Evolutionary conservation across 768 basidiomycete genomes (phyloP), one percentile per base, ranked within the genome.

Genomic region (Mycena kentingensis): DNA sequence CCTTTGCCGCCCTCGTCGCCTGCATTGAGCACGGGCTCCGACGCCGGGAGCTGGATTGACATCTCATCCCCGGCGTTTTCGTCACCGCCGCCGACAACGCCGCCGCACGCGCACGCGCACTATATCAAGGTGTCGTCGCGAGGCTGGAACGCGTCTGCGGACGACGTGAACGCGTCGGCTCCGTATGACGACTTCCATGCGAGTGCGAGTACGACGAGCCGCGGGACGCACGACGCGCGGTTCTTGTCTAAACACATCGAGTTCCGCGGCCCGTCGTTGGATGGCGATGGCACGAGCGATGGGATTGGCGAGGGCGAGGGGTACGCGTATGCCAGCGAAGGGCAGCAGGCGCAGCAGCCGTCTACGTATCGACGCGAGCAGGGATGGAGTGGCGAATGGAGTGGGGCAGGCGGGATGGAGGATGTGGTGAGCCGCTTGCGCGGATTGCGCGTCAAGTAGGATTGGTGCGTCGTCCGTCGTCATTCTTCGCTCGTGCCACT

Each of bases 311-410:
- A 31, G 43, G 45, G 22, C 28, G 18, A 8, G 25, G 13, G 12
- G 11, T n/a, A 19, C n/a, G 41, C 31, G n/a, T 31, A 29, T 16
- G 29, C 32, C 8, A 16, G 18, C 31, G 4, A 4, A 7, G 34
- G 19, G 35, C 18, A 32, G 19, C 11, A 39, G 8, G 37, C 12
- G n/a, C 32, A 7, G 27, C 4, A 15, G 32, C 31, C 28, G 5
- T 21, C 19, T 10, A 55, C 54, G 18, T 25, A 55, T n/a, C 31
- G 55, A 13, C 45, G 37, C n/a, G 55, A 56, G 35, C 32, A 42
- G 32, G 55, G 55, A 12, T 56, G 55, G 55, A 56, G 55, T 39
- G 55, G 55, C 8, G 55, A 56, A 36, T 56, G 55, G 55, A 24
- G 39, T 21, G 54, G 50, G 16, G 50, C 39, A 34, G 21, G 24